Evolutionary conservation across 306 rosid species (phyloP), one percentile per base, ranked within the genome.

Genomic region (Senna siamea): DNA sequence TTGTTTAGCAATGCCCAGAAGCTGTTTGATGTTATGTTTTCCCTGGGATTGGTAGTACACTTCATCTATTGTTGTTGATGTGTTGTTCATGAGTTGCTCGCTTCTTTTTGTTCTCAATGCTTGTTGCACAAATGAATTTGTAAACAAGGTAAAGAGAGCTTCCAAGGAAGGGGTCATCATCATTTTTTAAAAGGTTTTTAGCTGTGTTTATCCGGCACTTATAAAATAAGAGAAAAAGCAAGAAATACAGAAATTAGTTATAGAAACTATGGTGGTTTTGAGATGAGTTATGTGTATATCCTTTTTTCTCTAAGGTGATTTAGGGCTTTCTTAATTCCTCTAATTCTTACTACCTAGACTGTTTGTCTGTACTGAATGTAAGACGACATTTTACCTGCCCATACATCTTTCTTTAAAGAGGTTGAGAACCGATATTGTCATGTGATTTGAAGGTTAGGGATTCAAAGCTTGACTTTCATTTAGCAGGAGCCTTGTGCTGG

Each of bases 11-110:
- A 14, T 72, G 38, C 76, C 75, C 62, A 18, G 52, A 19, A 73
- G 17, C 2, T 72, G 68, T 69, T 73, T 86, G 79, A 41, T 82
- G 38, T 64, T 72, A n/a, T 80, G 69, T 72, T 82, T 9, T 40
- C 10, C 69, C 8, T 5, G 4, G 40, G 10, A 26, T 54, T 7
- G 1, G 7, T 23, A 34, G 19, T 76, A 1, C 61, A 19, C 7
- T 38, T 5, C 34, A 51, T 71, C 23, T 65, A 19, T 67, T 47
- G 12, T 5, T 72, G 20, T 13, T 40, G n/a, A 28, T 65, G 43
- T n/a, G n/a, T n/a, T n/a, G n/a, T n/a, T n/a, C n/a, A n/a, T n/a
- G n/a, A 6, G 1, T 1, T 52, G 17, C 58, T 46, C 37, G 7
- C 13, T 43, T 56, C 20, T 60, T 4, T 15, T 32, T 15, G 19